Evolutionary conservation across 345 rosid genomes (phyloP), one percentile per base, ranked within the genome.

Genomic region (Salix udensis): DNA sequence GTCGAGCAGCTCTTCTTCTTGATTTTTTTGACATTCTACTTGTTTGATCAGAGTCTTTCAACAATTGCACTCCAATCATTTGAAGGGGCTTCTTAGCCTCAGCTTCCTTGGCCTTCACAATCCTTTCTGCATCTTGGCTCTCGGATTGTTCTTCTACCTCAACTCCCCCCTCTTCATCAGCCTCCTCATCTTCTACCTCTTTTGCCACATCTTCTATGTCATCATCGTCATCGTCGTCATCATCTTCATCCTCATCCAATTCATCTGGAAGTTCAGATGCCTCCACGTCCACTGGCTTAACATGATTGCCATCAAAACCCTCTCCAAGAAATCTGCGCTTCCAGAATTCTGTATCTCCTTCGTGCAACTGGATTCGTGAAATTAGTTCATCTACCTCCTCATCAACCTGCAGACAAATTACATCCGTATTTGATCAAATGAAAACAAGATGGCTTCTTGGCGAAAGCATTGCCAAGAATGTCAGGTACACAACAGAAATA

Each of bases 281-380:
- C 72, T 60, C 88, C 64, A 71, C 76, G 23, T 92, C 92, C 21
- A 78, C 65, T 50, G 87, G 79, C 65, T 91, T 87, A 77, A 79
- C 89, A 71, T 82, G 79, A 74, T 84, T 78, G 80, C 72, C 82
- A 80, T 82, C 80, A 74, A 91, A 82, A 73, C 93, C 93, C 85
- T 95, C 97, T 75, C 94, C 97, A 76, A 93, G 93, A 82, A 93
- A 95, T 13, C 98, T 90, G 50, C 90, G 93, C 82, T 85, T 95
- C 98, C 98, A 93, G 75, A 95, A 93, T 81, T 95, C 98, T 6
- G 97, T 93, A 83, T 95, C 87, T 84, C 98, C 97, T 89, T 95
- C 97, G 73, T 95, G 84, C 82, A 95, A 86, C 86, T 88, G 88
- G 80, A 95, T 91, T 65, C 93, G 88, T 62, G 89, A 90, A 82